Base-by-base conservation (phyloP, 345 rosid species). In the Kernera saxatilis region DNA sequence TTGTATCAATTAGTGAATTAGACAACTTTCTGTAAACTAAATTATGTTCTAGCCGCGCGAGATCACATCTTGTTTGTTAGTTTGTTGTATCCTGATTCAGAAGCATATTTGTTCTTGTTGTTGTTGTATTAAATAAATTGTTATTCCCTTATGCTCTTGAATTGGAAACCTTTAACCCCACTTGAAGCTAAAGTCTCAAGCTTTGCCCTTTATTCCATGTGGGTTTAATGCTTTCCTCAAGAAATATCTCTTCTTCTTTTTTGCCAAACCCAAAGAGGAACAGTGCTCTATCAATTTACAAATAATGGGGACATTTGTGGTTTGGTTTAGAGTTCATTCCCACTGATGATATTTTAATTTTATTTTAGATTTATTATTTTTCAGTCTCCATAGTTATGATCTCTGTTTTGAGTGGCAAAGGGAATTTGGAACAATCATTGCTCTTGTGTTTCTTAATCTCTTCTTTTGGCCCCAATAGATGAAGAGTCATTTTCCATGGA, bases 131-230 rank as follows among this genome's bases (percentile, higher is more conserved):
- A 6, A 40, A 62, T 52, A 51, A 62, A 40, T 27, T 53, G 35
- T 40, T 5, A 12, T 29, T 71, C 48, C 26, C 17, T 60, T 26
- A 22, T 41, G 45, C 9, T 72, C 22, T 64, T 64, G 41, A 33
- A 49, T 44, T 72, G 48, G 64, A 64, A 54, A 73, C 58, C 51
- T 54, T 73, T 73, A 35, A 45, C 43, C 50, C 58, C 66, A 73
- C 51, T 73, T 55, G 71, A 64, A 64, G 71, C 58, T 64, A 64
- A 64, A 54, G 56, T 72, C 50, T 18, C 8, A 44, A 64, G 64
- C 50, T 72, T 72, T 44, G 11, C 27, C 8, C 70, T 72, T 72
- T 72, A 32, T 32, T 63, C 70, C 70, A 63, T 63, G 64, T 63
- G 76, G 30, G 37, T 63, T 43, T 33, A 8, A 2, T 72, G 70